Evolutionary conservation across 805 yeast species (phyloP).

Genomic region (Ogataea neopini): DNA sequence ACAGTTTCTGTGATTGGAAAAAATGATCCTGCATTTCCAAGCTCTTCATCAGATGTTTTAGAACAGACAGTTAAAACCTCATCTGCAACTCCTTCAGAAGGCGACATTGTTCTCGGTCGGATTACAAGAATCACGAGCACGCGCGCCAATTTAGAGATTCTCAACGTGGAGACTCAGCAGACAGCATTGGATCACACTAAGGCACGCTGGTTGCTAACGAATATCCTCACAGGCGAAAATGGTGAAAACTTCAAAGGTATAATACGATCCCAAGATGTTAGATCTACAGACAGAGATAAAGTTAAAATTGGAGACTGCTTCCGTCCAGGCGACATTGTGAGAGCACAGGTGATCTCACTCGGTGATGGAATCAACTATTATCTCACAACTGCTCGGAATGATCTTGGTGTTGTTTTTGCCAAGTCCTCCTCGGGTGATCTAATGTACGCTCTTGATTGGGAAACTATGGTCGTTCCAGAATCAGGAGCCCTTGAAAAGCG

Average conservation of each 20-base stretch:
- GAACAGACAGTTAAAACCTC: conserved; percentile 17
- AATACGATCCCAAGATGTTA: conserved; percentile 81
- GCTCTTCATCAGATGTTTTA: not conserved
- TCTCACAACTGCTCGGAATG: conserved; percentile 84
- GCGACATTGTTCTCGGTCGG: conserved; percentile 76
- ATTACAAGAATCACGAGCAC: conserved; percentile 65
- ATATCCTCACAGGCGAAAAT: conserved; percentile 57
- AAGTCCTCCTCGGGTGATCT: conserved; percentile 66
- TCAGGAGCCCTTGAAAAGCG: conserved; percentile 77
- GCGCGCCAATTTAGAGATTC: conserved; percentile 79
- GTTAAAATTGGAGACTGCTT: conserved; percentile 78
- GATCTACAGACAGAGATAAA: conserved; percentile 88
- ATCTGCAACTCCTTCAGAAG: conserved; percentile 72
- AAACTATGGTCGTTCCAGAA: conserved; percentile 79
- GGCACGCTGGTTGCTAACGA: conserved; percentile 32
- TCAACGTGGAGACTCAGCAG: conserved; percentile 43
- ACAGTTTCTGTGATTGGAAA: conserved; percentile 26
- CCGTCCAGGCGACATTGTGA: conserved; percentile 88
- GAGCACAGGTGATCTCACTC: conserved; percentile 78
- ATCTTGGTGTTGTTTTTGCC: conserved; percentile 92
- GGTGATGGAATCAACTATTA: conserved; percentile 96
- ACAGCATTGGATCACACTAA: conserved; percentile 36
- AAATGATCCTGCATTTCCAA: conserved; percentile 21
- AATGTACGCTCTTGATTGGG: conserved; percentile 94
- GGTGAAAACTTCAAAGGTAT: conserved; percentile 91